Conservation (phyloP, 441 rosid species). For the Cnidoscolus chayamansa region DNA sequence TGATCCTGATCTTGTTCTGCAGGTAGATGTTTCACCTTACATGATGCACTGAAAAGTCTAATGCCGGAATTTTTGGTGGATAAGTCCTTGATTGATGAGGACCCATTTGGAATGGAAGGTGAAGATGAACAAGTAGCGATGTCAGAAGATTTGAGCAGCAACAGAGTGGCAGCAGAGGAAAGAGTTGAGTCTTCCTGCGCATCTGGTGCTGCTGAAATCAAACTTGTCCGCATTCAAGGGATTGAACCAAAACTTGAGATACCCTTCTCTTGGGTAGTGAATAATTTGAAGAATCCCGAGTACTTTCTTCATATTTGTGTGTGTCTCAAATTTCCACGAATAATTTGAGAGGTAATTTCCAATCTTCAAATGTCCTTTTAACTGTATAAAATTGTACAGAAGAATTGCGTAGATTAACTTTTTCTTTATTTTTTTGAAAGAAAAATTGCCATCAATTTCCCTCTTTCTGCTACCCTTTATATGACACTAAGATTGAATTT, state of each 20-base stretch:
- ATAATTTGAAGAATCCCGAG: slow-evolving; percentile 82
- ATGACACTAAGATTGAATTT: too few species aligned
- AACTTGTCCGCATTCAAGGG: slow-evolving; percentile 76
- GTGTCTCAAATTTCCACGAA: slow-evolving; percentile 38
- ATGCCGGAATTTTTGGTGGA: slow-evolving; percentile 49
- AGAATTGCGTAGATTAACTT: neutral
- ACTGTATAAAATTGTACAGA: slow-evolving; percentile 31
- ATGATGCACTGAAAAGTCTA: slow-evolving; percentile 58
- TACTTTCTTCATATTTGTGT: slow-evolving; percentile 74
- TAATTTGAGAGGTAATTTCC: slow-evolving; percentile 23
- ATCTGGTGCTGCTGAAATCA: slow-evolving; percentile 45
- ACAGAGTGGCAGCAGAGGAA: slow-evolving; percentile 25
- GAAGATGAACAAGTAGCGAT: slow-evolving; percentile 32
- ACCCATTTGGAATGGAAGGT: slow-evolving; percentile 24
- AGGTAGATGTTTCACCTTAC: slow-evolving; percentile 70
- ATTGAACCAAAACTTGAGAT: slow-evolving; percentile 76
- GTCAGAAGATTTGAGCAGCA: slow-evolving; percentile 30
- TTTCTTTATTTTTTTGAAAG: too few species aligned
- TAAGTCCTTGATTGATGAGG: slow-evolving; percentile 20
- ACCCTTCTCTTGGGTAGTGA: slow-evolving; percentile 92
- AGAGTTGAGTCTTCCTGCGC: slow-evolving; percentile 18
- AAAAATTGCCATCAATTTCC: too few species aligned
- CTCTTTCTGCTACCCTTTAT: too few species aligned
- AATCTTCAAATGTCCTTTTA: slow-evolving; percentile 5
- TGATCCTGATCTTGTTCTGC: slow-evolving; percentile 22